Evolutionary conservation across 2,329 filamentous ascomycete genomes (phyloP).

Genomic region (Cadophora luteo-olivacea): DNA sequence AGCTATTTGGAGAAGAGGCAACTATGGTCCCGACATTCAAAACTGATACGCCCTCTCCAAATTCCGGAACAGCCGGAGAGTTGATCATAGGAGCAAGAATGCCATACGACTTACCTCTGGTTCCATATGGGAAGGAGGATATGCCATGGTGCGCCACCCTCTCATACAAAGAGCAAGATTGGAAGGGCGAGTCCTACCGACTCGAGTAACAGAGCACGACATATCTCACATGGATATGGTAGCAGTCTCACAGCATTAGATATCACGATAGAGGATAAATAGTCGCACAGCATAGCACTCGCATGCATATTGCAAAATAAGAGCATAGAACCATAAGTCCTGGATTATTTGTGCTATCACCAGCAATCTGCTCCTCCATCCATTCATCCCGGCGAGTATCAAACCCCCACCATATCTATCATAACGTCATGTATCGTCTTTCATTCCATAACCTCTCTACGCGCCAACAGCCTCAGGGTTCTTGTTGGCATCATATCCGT

Average conservation of each 20-base stretch:
- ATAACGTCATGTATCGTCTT: slow-evolving; percentile 1
- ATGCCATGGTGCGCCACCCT: slow-evolving; percentile 78
- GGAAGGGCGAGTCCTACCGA: slow-evolving; percentile 38
- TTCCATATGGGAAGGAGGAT: slow-evolving; percentile 67
- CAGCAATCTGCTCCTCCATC: slow-evolving; percentile 6
- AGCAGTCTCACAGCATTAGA: neutral
- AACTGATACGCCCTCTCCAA: slow-evolving; percentile 58
- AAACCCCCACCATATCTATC: slow-evolving; percentile 5
- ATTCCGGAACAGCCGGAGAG: slow-evolving; percentile 38
- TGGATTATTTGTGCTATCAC: neutral
- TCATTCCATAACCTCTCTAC: slow-evolving; percentile 1
- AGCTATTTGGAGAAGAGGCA: slow-evolving; percentile 52
- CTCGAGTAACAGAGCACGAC: neutral
- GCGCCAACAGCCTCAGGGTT: slow-evolving; percentile 60
- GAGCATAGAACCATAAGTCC: neutral
- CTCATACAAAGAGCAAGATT: slow-evolving; percentile 65
- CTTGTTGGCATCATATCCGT: slow-evolving; percentile 72
- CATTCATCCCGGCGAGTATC: neutral
- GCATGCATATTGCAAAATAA: neutral
- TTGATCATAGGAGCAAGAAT: slow-evolving; percentile 73
- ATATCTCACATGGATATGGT: neutral
- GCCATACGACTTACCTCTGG: slow-evolving; percentile 82
- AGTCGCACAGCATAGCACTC: slow-evolving; percentile 8
- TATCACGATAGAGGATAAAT: neutral
- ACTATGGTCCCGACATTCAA: slow-evolving; percentile 75